Base-by-base conservation (phyloP, 805 yeast species). In the Wickerhamomyces chaumierensis region DNA sequence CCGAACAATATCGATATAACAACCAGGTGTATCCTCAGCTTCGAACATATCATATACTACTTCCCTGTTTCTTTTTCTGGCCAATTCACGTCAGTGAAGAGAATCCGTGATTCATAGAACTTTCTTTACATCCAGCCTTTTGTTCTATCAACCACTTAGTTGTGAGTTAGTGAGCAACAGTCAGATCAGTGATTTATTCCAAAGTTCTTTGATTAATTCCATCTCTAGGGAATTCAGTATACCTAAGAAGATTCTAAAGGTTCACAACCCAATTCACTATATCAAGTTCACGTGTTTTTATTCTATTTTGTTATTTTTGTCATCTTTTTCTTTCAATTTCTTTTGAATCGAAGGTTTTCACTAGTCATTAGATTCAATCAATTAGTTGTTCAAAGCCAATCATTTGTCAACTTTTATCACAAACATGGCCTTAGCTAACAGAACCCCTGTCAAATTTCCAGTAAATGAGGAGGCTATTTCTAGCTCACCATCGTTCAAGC, bases 351-450 rank as follows among this genome's bases (percentile, higher is more conserved):
- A 51, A 53, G 55, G 46, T 53, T 50, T 53, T 53, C 45, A 41
- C 42, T 51, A 52, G 51, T 46, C 38, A 51, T 48, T 50, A 46
- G 43, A 46, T 40, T 34, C 19, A 16, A 23, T 13, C 16, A 6
- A 21, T 6, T 11, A 27, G 16, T 18, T 18, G 18, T 4, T n/a
- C 13, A 4, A 9, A 14, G 33, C 28, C 23, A 11, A 29, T n/a
- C 18, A 28, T 23, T 21, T 14, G 28, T 34, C 11, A 15, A 21
- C 25, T 20, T 33, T 6, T 33, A 33, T 18, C 31, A 19, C 12
- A 18, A 51, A 21, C 35, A 75, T 75, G 82, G 82, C 82, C 41
- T 66, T 75, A 61, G 75, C 82, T 44, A 78, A 75, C 53, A 70
- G 78, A 64, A 73, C 80, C 66, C 81, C 81, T 20, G 65, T 73